Evolutionary conservation across 371 early-diverging fungal species (phyloP).

Genomic region (Apophysomyces ossiformis): DNA sequence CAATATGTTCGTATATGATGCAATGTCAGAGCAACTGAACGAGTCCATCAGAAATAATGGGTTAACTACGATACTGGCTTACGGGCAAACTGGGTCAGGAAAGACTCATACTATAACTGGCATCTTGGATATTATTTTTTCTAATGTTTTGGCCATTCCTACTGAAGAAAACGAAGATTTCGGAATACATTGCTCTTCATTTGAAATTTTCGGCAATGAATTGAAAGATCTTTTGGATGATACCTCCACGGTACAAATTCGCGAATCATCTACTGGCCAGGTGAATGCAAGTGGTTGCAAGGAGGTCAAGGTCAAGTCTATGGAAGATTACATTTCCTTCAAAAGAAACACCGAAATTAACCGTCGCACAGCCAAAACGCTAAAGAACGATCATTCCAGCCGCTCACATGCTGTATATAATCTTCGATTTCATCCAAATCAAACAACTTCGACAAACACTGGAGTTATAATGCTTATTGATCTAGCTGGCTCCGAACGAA

Average conservation of each 20-base stretch:
- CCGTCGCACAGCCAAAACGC: slow-evolving; percentile 90
- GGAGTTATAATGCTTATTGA: slow-evolving; percentile 95
- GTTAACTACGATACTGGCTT: neutral
- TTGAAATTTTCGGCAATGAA: slow-evolving; percentile 4
- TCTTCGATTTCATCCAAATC: slow-evolving; percentile 76
- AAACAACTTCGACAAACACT: slow-evolving; percentile 74
- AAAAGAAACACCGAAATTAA: slow-evolving; percentile 38
- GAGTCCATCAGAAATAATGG: neutral
- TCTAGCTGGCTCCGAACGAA: slow-evolving; percentile 96
- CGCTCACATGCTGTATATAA: slow-evolving; percentile 95
- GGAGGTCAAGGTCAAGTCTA: slow-evolving; percentile 2
- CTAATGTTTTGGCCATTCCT: neutral
- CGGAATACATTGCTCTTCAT: slow-evolving; percentile 8
- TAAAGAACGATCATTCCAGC: slow-evolving; percentile 93
- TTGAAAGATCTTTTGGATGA: slow-evolving; percentile 7
- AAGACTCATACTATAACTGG: slow-evolving; percentile 8
- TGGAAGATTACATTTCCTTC: slow-evolving; percentile 10
- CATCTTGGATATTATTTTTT: neutral
- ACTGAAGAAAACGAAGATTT: neutral
- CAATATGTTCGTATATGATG: neutral
- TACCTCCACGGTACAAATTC: neutral
- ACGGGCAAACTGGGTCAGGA: slow-evolving; percentile 6
- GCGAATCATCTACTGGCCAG: slow-evolving; percentile 9
- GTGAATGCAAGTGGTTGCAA: slow-evolving; percentile 6
- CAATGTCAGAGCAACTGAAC: slow-evolving; percentile 2